A percentile compares a stretch with the other conserved stretches of the same genome.
These are phyloP conservation scores for Diplodia mutila DNA, from an alignment of 2,329 filamentous ascomycete species.

Conservation along the genomic window DNA sequence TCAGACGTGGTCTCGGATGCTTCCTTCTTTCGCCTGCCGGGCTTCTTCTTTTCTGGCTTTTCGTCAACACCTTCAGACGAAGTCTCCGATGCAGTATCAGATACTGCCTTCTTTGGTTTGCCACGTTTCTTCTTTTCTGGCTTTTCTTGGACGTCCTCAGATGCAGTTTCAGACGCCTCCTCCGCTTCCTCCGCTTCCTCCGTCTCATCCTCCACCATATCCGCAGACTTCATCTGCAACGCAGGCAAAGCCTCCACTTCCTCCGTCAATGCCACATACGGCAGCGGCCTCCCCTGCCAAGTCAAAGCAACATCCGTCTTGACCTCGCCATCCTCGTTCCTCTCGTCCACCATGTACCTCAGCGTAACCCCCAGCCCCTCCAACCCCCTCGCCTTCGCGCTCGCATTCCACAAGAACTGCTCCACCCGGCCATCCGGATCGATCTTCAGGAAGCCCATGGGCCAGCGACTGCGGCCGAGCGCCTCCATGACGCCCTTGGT, in stretches of 20 bases:
- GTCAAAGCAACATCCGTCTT: constrained; percentile 41
- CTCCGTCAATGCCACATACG: background rate
- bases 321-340: constrained; percentile 23
- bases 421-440: constrained; percentile 59
- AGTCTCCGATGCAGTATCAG: background rate
- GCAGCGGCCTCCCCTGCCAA: constrained; percentile 40
- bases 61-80: background rate
- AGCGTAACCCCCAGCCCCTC: constrained; percentile 53
- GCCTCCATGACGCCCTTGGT: constrained; percentile 80
- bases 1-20: too few relatives aligned
- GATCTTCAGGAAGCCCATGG: constrained; percentile 73
- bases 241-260: background rate
- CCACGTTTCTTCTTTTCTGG: constrained; percentile 10
- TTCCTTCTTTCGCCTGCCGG: background rate
- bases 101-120: background rate
- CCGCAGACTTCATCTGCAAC: background rate
- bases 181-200: background rate
- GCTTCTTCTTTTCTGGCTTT: constrained; percentile 1
- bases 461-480: constrained; percentile 66
- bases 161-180: background rate
- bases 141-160: background rate
- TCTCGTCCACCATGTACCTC: constrained; percentile 34
- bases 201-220: background rate
- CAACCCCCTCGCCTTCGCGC: constrained; percentile 65
- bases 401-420: constrained; percentile 75